phyloP scores from a whole-genome alignment of 129 eudicot genomes.

The Arctium lappa region DNA sequence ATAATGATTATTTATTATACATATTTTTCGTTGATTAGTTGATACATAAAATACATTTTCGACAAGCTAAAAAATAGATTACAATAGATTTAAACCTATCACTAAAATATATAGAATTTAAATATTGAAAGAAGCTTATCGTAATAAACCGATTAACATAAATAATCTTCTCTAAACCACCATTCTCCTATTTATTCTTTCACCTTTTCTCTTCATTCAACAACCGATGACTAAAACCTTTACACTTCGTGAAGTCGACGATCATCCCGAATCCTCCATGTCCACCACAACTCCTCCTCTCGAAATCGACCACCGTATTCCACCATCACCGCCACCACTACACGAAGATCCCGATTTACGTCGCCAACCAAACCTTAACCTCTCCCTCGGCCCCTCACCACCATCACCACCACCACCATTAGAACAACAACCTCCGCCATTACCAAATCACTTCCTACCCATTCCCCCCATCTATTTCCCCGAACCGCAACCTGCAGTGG shows the following conservation, averaged over 20 bases:
- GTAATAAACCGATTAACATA: too few species aligned
- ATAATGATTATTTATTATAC: too few species aligned
- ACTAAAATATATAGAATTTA: too few species aligned
- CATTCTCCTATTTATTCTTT: not conserved
- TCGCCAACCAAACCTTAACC: not conserved
- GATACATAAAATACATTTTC: too few species aligned
- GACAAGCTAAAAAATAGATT: not conserved
- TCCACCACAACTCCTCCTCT: conserved; percentile 10
- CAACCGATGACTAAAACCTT: not conserved
- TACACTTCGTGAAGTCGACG: not conserved
- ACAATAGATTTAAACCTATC: not conserved
- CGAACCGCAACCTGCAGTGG: not conserved
- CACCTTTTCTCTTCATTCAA: not conserved
- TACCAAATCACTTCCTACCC: not conserved
- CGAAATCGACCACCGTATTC: not conserved
- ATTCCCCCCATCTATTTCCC: not conserved
- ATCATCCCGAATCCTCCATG: not conserved
- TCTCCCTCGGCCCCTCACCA: not conserved
- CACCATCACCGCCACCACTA: not conserved
- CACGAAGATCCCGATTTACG: not conserved
- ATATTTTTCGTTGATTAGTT: too few species aligned
- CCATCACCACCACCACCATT: not conserved
- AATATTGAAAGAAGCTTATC: not conserved
- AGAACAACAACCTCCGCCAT: not conserved
- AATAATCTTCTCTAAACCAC: not conserved